phyloP scores from a whole-genome alignment of 352 stramenopile species.

The Aphanomyces invadans region DNA sequence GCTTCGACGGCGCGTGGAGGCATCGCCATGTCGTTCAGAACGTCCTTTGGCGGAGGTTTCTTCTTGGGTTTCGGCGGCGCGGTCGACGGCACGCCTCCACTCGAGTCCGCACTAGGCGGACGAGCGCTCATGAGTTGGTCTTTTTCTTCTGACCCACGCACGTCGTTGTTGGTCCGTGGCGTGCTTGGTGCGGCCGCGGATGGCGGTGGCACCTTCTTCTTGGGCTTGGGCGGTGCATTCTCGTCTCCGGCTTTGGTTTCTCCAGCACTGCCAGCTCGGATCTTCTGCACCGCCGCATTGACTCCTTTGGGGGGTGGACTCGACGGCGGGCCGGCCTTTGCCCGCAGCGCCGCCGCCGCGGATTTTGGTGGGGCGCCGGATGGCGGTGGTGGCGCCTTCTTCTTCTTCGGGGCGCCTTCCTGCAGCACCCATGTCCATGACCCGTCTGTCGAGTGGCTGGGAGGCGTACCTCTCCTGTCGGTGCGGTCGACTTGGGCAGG shows the following conservation, averaged over 20 bases:
- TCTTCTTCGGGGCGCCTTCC: slow-evolving; percentile 32
- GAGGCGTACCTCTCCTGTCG: not conserved
- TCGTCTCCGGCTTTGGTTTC: slow-evolving; percentile 7
- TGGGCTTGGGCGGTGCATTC: slow-evolving; percentile 1
- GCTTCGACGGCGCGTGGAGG: not conserved
- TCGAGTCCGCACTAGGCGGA: not conserved
- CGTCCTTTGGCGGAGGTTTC: slow-evolving; percentile 15
- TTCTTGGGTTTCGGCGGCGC: slow-evolving; percentile 22
- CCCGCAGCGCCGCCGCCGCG: slow-evolving; percentile 54
- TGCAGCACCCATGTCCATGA: no score
- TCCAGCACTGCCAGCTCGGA: slow-evolving; percentile 38
- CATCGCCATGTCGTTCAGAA: not conserved
- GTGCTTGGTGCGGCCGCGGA: slow-evolving; percentile 30
- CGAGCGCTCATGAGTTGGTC: not conserved
- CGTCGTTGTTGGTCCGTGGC: slow-evolving; percentile 27
- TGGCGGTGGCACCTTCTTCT: slow-evolving; percentile 33
- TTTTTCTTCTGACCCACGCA: slow-evolving; percentile 26
- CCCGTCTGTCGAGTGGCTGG: no score
- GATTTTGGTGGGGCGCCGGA: slow-evolving; percentile 57
- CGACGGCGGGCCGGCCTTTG: slow-evolving; percentile 60
- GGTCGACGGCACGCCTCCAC: slow-evolving; percentile 23
- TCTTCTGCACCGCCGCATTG: slow-evolving; percentile 66
- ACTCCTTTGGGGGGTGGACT: slow-evolving; percentile 30
- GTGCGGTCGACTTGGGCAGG: not conserved
- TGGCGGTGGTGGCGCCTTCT: slow-evolving; percentile 59